A percentile compares a stretch with the other conserved stretches of the same genome.
Evolutionary conservation across 176 grass and related monocot species (phyloP).

Genomic region (Chloris gayana): DNA sequence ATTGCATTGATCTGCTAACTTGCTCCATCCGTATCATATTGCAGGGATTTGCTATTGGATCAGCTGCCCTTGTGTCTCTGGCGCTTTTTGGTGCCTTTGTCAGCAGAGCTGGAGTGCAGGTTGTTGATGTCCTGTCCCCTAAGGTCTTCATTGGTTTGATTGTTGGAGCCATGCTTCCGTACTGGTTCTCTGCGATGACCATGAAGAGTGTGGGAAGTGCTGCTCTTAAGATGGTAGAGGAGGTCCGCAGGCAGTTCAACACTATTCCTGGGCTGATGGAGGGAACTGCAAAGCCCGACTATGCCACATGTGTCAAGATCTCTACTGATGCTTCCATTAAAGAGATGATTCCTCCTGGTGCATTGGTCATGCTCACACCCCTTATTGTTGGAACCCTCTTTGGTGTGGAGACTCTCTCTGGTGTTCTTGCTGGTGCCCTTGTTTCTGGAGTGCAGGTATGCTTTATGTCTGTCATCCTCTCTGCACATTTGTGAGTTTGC

Average conservation of each 20-base stretch:
- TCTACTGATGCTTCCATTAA: conserved; percentile 93
- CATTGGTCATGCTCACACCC: conserved; percentile 82
- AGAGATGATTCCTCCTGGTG: conserved; percentile 94
- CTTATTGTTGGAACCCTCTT: conserved; percentile 87
- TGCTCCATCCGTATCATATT: conserved; percentile 19
- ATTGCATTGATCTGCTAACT: background rate
- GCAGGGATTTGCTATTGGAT: conserved; percentile 93
- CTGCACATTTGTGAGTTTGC: background rate
- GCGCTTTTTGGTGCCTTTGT: conserved; percentile 88
- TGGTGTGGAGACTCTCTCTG: conserved; percentile 84
- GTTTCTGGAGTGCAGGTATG: conserved; percentile 88
- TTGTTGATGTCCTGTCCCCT: conserved; percentile 79
- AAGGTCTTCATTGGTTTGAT: conserved; percentile 90
- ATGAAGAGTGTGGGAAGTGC: conserved; percentile 95
- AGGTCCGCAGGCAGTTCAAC: conserved; percentile 94
- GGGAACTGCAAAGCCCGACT: conserved; percentile 76
- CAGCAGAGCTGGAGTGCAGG: conserved; percentile 72
- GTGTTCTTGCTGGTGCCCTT: conserved; percentile 87
- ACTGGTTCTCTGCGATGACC: conserved; percentile 97
- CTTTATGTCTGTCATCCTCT: background rate
- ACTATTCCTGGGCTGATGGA: conserved; percentile 84
- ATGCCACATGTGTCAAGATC: conserved; percentile 93
- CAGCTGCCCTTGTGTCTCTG: conserved; percentile 80
- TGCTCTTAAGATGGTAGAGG: conserved; percentile 91
- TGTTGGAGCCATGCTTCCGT: conserved; percentile 93